Evolutionary conservation across 1,139 yeast genomes (phyloP), one percentile per base, ranked within the genome.

Genomic region (Keqinozyma sinolaborantium): DNA sequence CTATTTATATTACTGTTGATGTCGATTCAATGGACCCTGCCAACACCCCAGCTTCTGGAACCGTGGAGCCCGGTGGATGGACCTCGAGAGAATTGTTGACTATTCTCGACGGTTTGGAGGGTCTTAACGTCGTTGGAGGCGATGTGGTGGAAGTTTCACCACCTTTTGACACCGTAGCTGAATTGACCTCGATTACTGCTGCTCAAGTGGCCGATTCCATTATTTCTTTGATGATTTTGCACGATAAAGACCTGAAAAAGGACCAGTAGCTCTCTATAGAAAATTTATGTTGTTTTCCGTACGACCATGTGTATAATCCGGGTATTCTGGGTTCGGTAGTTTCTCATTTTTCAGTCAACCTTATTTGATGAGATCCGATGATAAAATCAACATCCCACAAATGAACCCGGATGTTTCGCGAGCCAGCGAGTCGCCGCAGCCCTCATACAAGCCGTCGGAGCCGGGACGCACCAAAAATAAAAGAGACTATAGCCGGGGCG

Each of bases 91-190:
- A 73, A 42, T 51, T 72, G 11, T 46, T 69, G 40, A 53, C 59
- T 5, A 52, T 73, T 10, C 44, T 73, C 25, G 71, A 67, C 33
- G 73, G 68, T 2, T 50, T 73, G 14, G 60, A 58, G 34, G 77
- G 76, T 0, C 41, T 72, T 24, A 51, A 69, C 29, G 33, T 72
- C 18, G 62, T 73, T 8, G 79, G 79, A 2, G 73, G 69, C 16
- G 79, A 73, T 40, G 65, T 73, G 9, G 78, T 72, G 6, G 79
- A 73, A 44, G 77, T 72, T 3, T n/a, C n/a, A n/a, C n/a, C n/a
- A n/a, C n/a, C n/a, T n/a, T n/a, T 24, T 24, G 42, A 37, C 24
- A 37, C 42, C 11, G 39, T 32, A 6, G 41, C 42, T 9, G 42
- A 40, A 25, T 23, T 40, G 30, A 40, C 44, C n/a, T 34, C 41